Evolutionary conservation across 306 rosid genomes (phyloP).

Genomic region (Cucumis melo): DNA sequence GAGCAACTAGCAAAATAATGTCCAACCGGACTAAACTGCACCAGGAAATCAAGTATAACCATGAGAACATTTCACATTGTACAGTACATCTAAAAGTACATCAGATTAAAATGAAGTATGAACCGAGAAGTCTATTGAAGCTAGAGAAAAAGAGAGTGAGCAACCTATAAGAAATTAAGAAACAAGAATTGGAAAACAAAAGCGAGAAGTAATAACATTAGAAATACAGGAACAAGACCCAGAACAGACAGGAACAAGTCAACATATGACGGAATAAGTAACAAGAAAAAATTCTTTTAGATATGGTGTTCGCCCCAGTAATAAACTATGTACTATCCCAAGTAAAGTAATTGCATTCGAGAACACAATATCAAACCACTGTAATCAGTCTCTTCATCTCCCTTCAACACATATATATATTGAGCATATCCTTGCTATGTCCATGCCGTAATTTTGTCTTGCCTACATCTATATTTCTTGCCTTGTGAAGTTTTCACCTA

Average conservation of each 20-base stretch:
- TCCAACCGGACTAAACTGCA: conserved; percentile 93
- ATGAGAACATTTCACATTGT: not conserved
- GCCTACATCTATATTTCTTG: not conserved
- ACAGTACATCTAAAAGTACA: not conserved
- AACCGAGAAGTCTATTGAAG: not conserved
- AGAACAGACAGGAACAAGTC: not conserved
- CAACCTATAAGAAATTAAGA: not conserved
- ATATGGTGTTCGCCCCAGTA: not conserved
- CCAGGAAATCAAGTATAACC: conserved; percentile 4
- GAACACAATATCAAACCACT: not conserved
- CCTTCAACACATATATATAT: not conserved
- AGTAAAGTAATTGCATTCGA: not conserved
- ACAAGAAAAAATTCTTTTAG: not conserved
- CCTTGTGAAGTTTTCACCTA: not conserved
- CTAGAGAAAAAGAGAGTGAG: not conserved
- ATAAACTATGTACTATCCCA: not conserved
- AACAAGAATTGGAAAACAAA: not conserved
- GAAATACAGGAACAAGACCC: not conserved
- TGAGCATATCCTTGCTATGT: not conserved
- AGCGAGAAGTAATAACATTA: not conserved
- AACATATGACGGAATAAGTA: not conserved
- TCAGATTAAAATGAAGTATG: not conserved
- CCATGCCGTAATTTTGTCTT: not conserved
- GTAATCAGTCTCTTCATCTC: not conserved
- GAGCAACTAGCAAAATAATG: conserved; percentile 95